These are phyloP conservation scores for Comarum palustre DNA, from an alignment of 306 rosid species.

Conservation along the genomic window DNA sequence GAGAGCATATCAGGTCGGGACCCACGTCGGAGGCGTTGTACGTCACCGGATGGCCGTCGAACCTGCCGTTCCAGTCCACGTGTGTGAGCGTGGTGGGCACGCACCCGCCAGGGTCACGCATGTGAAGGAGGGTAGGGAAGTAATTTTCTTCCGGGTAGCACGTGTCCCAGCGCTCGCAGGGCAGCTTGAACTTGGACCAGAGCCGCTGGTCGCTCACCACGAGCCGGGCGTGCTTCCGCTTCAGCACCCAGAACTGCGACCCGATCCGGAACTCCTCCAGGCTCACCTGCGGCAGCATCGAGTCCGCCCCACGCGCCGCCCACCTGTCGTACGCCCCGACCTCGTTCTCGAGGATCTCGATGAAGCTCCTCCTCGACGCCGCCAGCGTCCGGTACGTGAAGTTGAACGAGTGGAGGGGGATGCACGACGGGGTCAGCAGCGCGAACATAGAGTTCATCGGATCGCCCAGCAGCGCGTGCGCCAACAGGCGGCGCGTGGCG, in stretches of 20 bases:
- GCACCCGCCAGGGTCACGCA: constrained; percentile 49
- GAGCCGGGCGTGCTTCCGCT: constrained; percentile 62
- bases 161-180: constrained; percentile 43
- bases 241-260: constrained; percentile 72
- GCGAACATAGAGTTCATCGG: constrained; percentile 50
- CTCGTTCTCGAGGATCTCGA: constrained; percentile 58
- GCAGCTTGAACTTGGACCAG: constrained; percentile 55
- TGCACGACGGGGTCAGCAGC: constrained; percentile 54
- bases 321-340: constrained; percentile 35
- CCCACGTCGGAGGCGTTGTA: constrained; percentile 43
- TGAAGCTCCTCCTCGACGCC: constrained; percentile 45
- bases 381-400: constrained; percentile 50
- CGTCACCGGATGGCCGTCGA: constrained; percentile 61
- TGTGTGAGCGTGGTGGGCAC: constrained; percentile 71
- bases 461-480: constrained; percentile 61
- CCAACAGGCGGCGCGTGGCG: constrained; percentile 55
- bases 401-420: constrained; percentile 61
- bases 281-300: constrained; percentile 58
- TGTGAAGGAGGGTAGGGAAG: constrained; percentile 66
- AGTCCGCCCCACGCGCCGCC: constrained; percentile 65
- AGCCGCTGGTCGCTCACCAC: constrained; percentile 41
- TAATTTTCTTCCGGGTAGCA: constrained; percentile 74
- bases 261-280: constrained; percentile 58
- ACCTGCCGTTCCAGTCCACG: constrained; percentile 53
- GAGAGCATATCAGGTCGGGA: constrained; percentile 29